phyloP scores from a whole-genome alignment of 352 stramenopile species.

The Pseudoperonospora humuli region DNA sequence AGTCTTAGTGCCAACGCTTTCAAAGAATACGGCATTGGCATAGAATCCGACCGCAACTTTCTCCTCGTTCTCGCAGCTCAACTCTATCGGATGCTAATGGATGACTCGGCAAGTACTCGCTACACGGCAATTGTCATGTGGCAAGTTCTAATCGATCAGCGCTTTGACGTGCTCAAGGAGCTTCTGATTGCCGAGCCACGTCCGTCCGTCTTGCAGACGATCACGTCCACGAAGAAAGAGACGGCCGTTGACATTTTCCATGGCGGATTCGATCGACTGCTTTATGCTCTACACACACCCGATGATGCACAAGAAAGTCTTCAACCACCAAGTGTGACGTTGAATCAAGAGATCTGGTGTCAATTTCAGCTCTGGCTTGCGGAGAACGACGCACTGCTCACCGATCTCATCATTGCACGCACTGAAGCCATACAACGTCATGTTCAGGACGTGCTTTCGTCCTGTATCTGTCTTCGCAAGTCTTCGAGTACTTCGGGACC shows the following conservation, averaged over 20 bases:
- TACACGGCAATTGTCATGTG: constrained; percentile 46
- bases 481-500: neutral
- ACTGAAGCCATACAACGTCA: constrained; percentile 56
- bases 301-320: too few relatives aligned
- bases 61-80: constrained; percentile 47
- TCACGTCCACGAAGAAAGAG: constrained; percentile 67
- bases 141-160: constrained; percentile 70
- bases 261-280: constrained; percentile 56
- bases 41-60: constrained; percentile 66
- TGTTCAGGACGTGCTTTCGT: constrained; percentile 44
- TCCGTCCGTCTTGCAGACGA: constrained; percentile 54
- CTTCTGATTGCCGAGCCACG: constrained; percentile 68
- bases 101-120: constrained; percentile 40
- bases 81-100: constrained; percentile 57
- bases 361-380: constrained; percentile 79
- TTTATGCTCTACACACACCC: constrained; percentile 23
- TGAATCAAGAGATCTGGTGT: constrained; percentile 55
- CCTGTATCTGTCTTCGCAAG: constrained; percentile 34
- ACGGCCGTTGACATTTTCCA: constrained; percentile 62
- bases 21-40: constrained; percentile 63
- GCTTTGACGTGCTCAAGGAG: constrained; percentile 63
- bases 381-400: constrained; percentile 48
- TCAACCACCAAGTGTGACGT: neutral
- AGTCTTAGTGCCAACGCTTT: constrained; percentile 35
- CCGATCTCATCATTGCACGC: constrained; percentile 57